Percentiles rank a stretch among this genome's conserved stretches.
Evolutionary conservation across 2,329 filamentous ascomycete genomes (phyloP).

Genomic region (Microcyclospora pomicola): DNA sequence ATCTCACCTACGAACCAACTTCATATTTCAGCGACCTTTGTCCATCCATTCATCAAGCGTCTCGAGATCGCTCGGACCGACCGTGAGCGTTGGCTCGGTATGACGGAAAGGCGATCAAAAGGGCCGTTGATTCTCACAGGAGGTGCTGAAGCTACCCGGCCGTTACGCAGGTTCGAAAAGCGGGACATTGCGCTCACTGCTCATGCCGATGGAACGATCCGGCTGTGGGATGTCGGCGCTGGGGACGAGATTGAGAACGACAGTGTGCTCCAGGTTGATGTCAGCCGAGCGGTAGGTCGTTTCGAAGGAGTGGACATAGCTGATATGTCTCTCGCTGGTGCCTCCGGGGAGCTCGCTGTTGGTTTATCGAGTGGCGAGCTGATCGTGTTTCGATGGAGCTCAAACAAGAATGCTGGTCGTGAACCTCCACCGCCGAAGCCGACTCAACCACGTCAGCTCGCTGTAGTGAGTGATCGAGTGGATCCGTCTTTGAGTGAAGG

Average conservation of each 20-base stretch:
- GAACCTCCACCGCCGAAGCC: slow-evolving; percentile 41
- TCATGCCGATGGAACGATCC: slow-evolving; percentile 81
- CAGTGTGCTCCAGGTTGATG: slow-evolving; percentile 67
- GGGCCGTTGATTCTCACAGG: slow-evolving; percentile 69
- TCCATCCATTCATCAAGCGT: slow-evolving; percentile 76
- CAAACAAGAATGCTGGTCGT: slow-evolving; percentile 57
- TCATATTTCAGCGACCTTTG: slow-evolving; percentile 72
- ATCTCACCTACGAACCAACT: slow-evolving; percentile 89
- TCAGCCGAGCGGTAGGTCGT: slow-evolving; percentile 69
- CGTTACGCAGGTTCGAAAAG: slow-evolving; percentile 63
- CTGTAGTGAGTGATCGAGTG: slow-evolving; percentile 57
- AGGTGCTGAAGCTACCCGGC: slow-evolving; percentile 57
- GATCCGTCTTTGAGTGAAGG: slow-evolving; percentile 67
- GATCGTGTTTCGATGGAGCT: slow-evolving; percentile 76
- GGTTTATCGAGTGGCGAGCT: slow-evolving; percentile 76
- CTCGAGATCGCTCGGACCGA: slow-evolving; percentile 60
- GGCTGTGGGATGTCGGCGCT: slow-evolving; percentile 85
- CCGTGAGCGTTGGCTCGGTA: slow-evolving; percentile 71
- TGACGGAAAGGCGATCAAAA: slow-evolving; percentile 69
- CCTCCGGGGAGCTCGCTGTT: slow-evolving; percentile 70
- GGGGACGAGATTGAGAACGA: slow-evolving; percentile 88
- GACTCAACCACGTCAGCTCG: slow-evolving; percentile 40
- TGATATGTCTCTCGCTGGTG: slow-evolving; percentile 65
- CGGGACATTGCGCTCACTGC: slow-evolving; percentile 75
- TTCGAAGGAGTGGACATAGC: slow-evolving; percentile 64